Conservation (phyloP, 305 asterid genomes). For the Plantago lanceolata region DNA sequence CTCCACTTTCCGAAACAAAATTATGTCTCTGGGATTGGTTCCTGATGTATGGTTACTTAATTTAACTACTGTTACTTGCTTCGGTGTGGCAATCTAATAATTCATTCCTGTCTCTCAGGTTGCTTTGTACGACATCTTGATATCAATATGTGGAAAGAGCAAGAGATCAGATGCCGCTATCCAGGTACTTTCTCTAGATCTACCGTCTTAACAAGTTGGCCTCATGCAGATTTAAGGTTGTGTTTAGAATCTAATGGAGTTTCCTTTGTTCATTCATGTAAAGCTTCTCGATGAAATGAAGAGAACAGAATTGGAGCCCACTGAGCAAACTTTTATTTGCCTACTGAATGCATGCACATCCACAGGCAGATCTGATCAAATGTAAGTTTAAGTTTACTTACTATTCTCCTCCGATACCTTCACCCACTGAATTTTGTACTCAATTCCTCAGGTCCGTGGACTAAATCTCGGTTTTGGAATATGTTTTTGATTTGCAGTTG, state of each 20-base stretch:
- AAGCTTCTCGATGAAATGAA: slow-evolving; percentile 92
- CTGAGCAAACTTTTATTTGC: slow-evolving; percentile 80
- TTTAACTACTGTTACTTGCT: neutral
- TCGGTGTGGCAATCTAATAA: too few species aligned
- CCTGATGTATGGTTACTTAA: slow-evolving; percentile 96
- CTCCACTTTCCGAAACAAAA: slow-evolving; percentile 73
- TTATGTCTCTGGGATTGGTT: slow-evolving; percentile 80
- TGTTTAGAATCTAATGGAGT: slow-evolving; percentile 21
- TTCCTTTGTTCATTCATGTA: slow-evolving; percentile 24
- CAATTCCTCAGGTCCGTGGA: too few species aligned
- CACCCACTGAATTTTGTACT: slow-evolving; percentile 16
- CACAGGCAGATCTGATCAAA: slow-evolving; percentile 72
- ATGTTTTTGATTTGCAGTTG: slow-evolving; percentile 40
- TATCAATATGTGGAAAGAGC: slow-evolving; percentile 88
- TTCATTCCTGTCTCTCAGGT: slow-evolving; percentile 45
- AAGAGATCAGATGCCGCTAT: slow-evolving; percentile 70
- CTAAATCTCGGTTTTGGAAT: too few species aligned
- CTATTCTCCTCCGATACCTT: slow-evolving; percentile 14
- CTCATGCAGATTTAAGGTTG: slow-evolving; percentile 14
- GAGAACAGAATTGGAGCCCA: slow-evolving; percentile 75
- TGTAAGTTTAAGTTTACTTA: slow-evolving; percentile 46
- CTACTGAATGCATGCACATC: slow-evolving; percentile 91
- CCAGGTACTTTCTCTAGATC: slow-evolving; percentile 46
- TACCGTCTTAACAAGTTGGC: slow-evolving; percentile 12
- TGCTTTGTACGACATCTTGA: slow-evolving; percentile 69